Base-by-base conservation (phyloP, 139 green algal species). In the Parachlorella kessleri region DNA sequence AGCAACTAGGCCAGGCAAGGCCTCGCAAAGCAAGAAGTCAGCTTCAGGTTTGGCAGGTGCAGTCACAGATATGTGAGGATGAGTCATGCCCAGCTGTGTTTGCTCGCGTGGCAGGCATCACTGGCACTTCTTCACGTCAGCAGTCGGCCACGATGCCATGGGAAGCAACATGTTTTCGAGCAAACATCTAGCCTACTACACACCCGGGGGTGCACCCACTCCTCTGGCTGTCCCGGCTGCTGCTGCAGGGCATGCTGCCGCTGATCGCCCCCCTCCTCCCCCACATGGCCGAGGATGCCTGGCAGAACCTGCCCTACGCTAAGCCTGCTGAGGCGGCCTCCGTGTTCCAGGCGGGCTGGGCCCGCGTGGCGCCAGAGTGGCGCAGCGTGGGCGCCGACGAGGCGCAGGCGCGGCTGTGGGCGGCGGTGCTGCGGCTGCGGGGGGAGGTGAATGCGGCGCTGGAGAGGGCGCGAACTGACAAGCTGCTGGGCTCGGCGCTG, bases 211-310 rank as follows among this genome's bases (percentile, higher is more conserved):
- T n/a, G n/a, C n/a, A n/a, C n/a, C n/a, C n/a, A n/a, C n/a, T n/a
- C n/a, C n/a, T n/a, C n/a, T n/a, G n/a, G n/a, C n/a, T n/a, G n/a
- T n/a, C 48, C 48, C 48, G 14, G 14, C 48, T 59, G 14, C 21
- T 59, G 48, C 14, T 59, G 14, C 37, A 75, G 70, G 89, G 85
- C 68, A 30, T 95, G 78, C 67, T 94, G 78, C 86, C 89, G 26
- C 73, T 84, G 23, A 81, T 96, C 54, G 92, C 94, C 14, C 97
- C 97, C 14, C 40, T 99, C 18, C 76, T 93, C 54, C 96, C 97
- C 3, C 97, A 99, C 87, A 92, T 98, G 91, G 95, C 95, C 4
- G 97, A 99, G 87, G 97, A 99, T 80, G 95, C 94, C 40, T 99
- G 93, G 94, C 86, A 93, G 66, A 85, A 78, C 69, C 78, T 97